Base-by-base conservation (phyloP, 768 basidiomycete species). In the Boletus patriciae region DNA sequence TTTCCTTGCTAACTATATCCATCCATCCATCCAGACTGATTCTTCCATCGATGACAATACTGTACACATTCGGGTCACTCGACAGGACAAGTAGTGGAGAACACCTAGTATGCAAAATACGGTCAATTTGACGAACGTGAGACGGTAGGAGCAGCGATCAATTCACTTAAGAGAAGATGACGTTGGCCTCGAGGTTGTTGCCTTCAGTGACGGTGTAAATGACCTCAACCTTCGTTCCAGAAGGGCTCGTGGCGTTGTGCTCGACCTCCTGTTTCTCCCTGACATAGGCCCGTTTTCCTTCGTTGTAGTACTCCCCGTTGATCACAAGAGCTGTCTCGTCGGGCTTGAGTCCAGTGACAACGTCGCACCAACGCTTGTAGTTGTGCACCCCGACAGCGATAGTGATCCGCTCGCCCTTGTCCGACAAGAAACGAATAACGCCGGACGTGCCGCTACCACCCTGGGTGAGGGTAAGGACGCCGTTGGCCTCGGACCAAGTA, bases 391-490 rank as follows among this genome's bases (percentile, higher is more conserved):
- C 21, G 19, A 78, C 38, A 15, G 67, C 66, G 57, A 74, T 59
- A 25, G 74, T 47, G 68, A 75, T 70, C 12, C 45, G 54, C 50
- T 77, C 74, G 54, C 64, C 70, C 9, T 48, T 63, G 44, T 68
- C 65, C 11, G 63, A 58, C 33, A 40, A 33, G 62, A 77, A 69
- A 52, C 73, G 74, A 18, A 79, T 50, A 7, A 66, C 63, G 11
- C 78, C 75, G 15, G 74, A 77, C 0, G 74, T 77, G 41, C 75
- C 77, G 56, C 76, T 78, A 8, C 68, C 71, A 36, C 62, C 65
- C 70, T 76, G 75, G 47, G 38, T 68, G 59, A 79, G 71, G 21
- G 63, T 65, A 46, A 50, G 55, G 15, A 21, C 27, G 2, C 61
- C 69, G 44, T 68, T 38, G 6, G 37, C 36, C 21, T 64, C 47